Percentiles rank a stretch among this genome's conserved stretches.
Evolutionary conservation across 2,329 filamentous ascomycete species (phyloP).

Genomic region (Aspergillus intermedius): DNA sequence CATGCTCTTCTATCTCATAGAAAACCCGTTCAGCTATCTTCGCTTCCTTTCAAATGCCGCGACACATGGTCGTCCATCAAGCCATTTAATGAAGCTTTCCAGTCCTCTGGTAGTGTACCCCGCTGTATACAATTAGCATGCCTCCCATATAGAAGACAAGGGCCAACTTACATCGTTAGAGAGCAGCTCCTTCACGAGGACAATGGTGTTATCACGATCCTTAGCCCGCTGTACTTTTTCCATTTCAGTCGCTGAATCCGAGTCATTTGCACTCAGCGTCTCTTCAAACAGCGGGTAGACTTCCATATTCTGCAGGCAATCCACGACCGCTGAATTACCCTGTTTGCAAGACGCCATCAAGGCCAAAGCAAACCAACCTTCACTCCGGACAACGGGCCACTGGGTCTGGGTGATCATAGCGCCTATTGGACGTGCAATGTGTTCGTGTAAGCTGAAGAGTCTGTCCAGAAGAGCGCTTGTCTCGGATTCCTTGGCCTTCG

Average conservation of each 20-base stretch:
- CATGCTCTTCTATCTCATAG: neutral
- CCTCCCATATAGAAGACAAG: neutral
- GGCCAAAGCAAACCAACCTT: constrained; percentile 45
- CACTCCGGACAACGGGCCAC: constrained; percentile 43
- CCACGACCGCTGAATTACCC: constrained; percentile 27
- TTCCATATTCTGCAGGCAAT: constrained; percentile 30
- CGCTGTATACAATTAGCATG: constrained; percentile 16
- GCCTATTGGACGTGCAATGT: constrained; percentile 34
- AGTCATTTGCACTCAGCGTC: constrained; percentile 17
- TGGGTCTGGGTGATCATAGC: constrained; percentile 41
- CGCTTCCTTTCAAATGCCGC: constrained; percentile 11
- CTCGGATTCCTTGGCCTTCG: constrained; percentile 19
- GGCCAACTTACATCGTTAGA: constrained; percentile 30
- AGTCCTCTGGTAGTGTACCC: constrained; percentile 19
- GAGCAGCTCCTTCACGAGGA: constrained; percentile 35
- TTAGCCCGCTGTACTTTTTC: constrained; percentile 25
- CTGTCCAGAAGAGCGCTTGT: constrained; percentile 22
- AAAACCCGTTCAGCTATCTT: neutral
- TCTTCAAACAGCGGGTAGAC: constrained; percentile 29
- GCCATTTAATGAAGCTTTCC: constrained; percentile 22
- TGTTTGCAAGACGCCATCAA: constrained; percentile 36
- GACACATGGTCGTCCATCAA: constrained; percentile 21
- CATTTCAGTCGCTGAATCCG: constrained; percentile 15
- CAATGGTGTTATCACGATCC: constrained; percentile 36
- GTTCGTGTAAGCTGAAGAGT: constrained; percentile 30